Percentiles rank a stretch among this genome's conserved stretches.
Conservation (phyloP, 2,329 filamentous ascomycete species). For the Trichoderma afroharzianum region DNA sequence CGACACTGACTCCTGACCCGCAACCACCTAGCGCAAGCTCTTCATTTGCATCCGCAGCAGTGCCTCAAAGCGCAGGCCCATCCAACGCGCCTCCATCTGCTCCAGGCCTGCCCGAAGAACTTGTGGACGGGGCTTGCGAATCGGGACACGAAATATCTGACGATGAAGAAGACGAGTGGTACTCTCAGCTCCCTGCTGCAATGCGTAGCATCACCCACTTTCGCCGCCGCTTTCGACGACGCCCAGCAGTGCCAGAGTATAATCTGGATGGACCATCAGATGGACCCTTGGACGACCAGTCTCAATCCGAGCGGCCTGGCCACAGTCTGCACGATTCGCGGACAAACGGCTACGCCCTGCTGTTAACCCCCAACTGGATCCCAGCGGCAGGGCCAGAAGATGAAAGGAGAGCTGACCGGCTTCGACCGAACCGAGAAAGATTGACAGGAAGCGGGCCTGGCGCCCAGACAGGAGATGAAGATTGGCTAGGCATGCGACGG, state of each 20-base stretch:
- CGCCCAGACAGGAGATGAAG: slow-evolving; percentile 33
- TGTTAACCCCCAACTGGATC: slow-evolving; percentile 19
- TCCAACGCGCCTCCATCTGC: slow-evolving; percentile 38
- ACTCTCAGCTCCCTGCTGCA: slow-evolving; percentile 33
- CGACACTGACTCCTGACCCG: slow-evolving; percentile 76
- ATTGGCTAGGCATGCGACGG: slow-evolving; percentile 61
- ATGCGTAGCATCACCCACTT: neutral
- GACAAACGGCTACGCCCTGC: neutral
- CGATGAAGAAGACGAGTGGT: slow-evolving; percentile 44
- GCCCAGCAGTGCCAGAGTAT: slow-evolving; percentile 21
- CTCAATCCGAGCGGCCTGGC: neutral
- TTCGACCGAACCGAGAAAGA: slow-evolving; percentile 9
- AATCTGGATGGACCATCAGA: slow-evolving; percentile 21
- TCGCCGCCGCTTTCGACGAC: neutral
- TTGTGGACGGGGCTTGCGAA: slow-evolving; percentile 45
- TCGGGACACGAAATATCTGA: slow-evolving; percentile 55
- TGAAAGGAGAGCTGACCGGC: slow-evolving; percentile 15
- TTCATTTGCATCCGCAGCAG: slow-evolving; percentile 67
- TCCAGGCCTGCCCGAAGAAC: slow-evolving; percentile 37
- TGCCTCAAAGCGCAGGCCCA: slow-evolving; percentile 40
- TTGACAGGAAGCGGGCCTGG: neutral
- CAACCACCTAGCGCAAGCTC: slow-evolving; percentile 76
- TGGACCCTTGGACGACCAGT: neutral
- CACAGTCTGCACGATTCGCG: neutral
- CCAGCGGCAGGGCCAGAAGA: slow-evolving; percentile 29